These are phyloP conservation scores for Cryptosporidium viatorum DNA, from an alignment of 169 alveolate species.

Conservation along the genomic window DNA sequence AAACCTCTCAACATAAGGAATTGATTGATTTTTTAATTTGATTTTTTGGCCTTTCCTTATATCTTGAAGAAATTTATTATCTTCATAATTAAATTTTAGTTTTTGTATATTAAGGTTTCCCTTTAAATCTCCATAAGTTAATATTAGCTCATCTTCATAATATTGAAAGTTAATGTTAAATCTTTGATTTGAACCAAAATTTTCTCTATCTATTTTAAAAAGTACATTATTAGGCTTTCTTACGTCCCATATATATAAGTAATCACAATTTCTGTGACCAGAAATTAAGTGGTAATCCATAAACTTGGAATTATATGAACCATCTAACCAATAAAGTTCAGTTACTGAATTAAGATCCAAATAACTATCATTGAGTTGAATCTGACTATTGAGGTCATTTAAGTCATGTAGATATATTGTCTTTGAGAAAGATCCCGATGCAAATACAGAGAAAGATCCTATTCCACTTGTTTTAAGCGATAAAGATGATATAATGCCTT, in stretches of 20 bases:
- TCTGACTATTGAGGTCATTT: constrained; percentile 11
- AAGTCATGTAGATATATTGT: constrained; percentile 46
- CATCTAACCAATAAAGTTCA: constrained; percentile 51
- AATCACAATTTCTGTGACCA: constrained; percentile 29
- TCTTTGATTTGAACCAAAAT: constrained; percentile 19
- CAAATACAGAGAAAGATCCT: constrained; percentile 52
- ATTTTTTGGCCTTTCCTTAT: neutral
- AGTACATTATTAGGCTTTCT: constrained; percentile 56
- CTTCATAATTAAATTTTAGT: constrained; percentile 21
- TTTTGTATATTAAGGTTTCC: constrained; percentile 38
- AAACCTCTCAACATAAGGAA: constrained; percentile 29
- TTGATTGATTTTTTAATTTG: constrained; percentile 18
- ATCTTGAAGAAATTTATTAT: constrained; percentile 5
- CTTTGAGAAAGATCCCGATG: constrained; percentile 40
- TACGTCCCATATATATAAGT: constrained; percentile 56
- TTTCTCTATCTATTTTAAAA: constrained; percentile 14
- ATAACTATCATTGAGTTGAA: constrained; percentile 6
- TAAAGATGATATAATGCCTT: constrained; percentile 40
- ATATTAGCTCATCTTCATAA: neutral
- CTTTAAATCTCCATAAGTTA: constrained; percentile 44
- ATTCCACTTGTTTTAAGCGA: constrained; percentile 57
- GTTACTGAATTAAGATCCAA: constrained; percentile 21
- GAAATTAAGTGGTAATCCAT: constrained; percentile 50
- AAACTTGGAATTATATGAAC: neutral
- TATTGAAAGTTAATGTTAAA: constrained; percentile 7